phyloP scores from a whole-genome alignment of 495 filamentous ascomycete species.

The Penicillium soppii region DNA sequence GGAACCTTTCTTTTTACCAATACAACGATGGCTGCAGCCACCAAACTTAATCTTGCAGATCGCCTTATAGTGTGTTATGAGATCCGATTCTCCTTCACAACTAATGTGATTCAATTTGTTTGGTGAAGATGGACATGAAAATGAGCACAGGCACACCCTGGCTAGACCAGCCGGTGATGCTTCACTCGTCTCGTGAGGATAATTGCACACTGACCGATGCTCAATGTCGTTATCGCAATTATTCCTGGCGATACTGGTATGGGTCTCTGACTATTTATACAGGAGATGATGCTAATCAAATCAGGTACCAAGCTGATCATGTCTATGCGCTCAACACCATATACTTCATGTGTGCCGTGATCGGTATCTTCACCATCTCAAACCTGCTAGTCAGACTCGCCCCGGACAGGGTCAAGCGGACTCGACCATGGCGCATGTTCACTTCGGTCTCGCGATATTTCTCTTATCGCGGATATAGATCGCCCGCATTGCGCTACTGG shows the following conservation, averaged over 20 bases:
- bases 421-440: slow-evolving; percentile 19
- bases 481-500: slow-evolving; percentile 20
- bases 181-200: slow-evolving; percentile 46
- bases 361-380: slow-evolving; percentile 45
- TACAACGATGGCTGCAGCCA: too few species aligned
- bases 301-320: slow-evolving; percentile 53
- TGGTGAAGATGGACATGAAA: slow-evolving; percentile 21
- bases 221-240: slow-evolving; percentile 47
- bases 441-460: slow-evolving; percentile 24
- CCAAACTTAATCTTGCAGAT: too few species aligned
- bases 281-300: background rate
- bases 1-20: background rate
- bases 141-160: slow-evolving; percentile 28
- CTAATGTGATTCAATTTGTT: background rate
- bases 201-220: slow-evolving; percentile 43
- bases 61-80: background rate
- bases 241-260: slow-evolving; percentile 51
- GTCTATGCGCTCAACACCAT: slow-evolving; percentile 51
- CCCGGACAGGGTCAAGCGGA: slow-evolving; percentile 24
- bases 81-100: background rate
- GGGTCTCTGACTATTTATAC: background rate
- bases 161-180: slow-evolving; percentile 47
- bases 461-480: slow-evolving; percentile 24
- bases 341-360: slow-evolving; percentile 46
- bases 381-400: slow-evolving; percentile 23